Base-by-base conservation (phyloP, 2,329 filamentous ascomycete species). In the Leptographium procerum region DNA sequence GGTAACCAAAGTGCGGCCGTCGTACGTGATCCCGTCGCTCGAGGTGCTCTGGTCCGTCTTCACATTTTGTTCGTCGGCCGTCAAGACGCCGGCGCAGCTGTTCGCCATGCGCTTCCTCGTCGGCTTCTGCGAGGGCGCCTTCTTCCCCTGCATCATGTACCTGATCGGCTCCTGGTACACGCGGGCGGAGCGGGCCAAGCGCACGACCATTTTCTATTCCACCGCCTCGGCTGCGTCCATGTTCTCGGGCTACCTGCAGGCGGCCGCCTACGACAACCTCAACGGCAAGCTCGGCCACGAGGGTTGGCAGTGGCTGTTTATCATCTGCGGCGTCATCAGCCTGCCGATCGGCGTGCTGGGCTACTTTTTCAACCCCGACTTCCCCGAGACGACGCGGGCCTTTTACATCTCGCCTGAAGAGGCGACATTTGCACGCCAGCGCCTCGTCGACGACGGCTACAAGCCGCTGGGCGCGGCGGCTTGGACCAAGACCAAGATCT, bases 121-220 rank as follows among this genome's bases (percentile, higher is more conserved):
- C 31, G 81, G 80, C 53, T 65, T 80, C 1, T 75, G 80, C 45
- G 80, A 82, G 64, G 75, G 76, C 71, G 1, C 77, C 0, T 80
- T 80, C 47, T 78, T 76, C 51, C 79, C 80, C 0, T 80, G 78
- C 31, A 73, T 81, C 51, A 72, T 74, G 60, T 75, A 74, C 58
- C 70, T 75, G 52, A 68, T 75, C 8, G 72, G 73, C 6, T 70
- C 78, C 0, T 86, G 83, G 83, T 85, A 85, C 63, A 84, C 77
- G 0, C 73, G 75, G 24, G 71, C 73, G 14, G 83, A 86, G 61
- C 73, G 86, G 0, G 82, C 80, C 0, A 86, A 85, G 65, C 75
- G 84, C 2, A 80, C 76, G 3, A 82, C 79, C 40, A 79, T 86
- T 55, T 86, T 86, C 65, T 83, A 80, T 0, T 75, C 79, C 0